Evolutionary conservation across 306 rosid genomes (phyloP), one percentile per base, ranked within the genome.

Genomic region (Abrus pulchellus): DNA sequence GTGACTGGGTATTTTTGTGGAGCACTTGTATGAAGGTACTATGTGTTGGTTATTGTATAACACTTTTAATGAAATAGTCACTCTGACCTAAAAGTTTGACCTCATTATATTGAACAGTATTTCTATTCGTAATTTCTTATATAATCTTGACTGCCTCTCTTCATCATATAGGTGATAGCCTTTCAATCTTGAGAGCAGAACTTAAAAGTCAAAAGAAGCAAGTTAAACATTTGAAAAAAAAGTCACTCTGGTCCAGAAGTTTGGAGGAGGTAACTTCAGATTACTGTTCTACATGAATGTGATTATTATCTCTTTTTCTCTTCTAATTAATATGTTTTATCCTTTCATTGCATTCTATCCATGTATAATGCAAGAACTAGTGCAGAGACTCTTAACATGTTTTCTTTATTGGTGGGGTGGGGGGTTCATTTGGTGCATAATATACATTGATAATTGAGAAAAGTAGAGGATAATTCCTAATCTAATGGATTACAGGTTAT

Each of bases 161-260:
- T 80, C 69, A 43, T 80, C 65, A 64, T 83, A 63, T 80, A 93
- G 97, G 94, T 8, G 92, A 89, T 48, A 83, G 68, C 83, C 83
- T 84, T 50, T 76, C 88, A 76, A 82, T 83, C 87, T 77, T 88
- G 82, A 86, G 84, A 82, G 76, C 93, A 72, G 97, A 85, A 80
- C 79, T 89, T 68, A 93, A 80, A 87, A 85, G 75, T 84, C 97
- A 89, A 74, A 89, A 75, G 87, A 93, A 89, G 86, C 86, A 85
- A 53, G 96, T 93, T 72, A 91, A 87, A 79, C 81, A 77, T 75
- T 88, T 93, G 76, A 93, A 88, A 91, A 93, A 91, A 69, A 93
- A 93, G 83, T 93, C 97, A 27, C 97, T 93, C 30, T 93, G 97
- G 97, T 89, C 94, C 72, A 88, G 89, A 87, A 89, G 91, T 84